Percentiles rank a stretch among this genome's conserved stretches.
phyloP scores from a whole-genome alignment of 225 moss, liverwort and hornwort species.

The Pseudisothecium myosuroides region DNA sequence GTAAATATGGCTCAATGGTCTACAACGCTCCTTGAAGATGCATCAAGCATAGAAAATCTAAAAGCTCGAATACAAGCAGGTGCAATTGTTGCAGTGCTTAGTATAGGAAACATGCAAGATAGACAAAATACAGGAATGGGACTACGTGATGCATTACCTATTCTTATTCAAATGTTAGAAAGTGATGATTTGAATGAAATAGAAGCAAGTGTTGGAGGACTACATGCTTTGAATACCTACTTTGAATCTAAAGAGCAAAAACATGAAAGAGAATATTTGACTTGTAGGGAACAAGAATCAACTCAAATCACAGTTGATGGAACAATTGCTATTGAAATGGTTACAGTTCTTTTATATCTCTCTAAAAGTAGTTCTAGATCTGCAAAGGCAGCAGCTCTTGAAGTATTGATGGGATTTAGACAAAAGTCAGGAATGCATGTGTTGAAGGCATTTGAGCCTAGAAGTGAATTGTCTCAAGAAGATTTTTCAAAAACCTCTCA shows the following conservation, averaged over 20 bases:
- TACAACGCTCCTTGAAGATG: constrained; percentile 21
- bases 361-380: constrained; percentile 8
- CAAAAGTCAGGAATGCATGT: not conserved
- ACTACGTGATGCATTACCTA: constrained; percentile 28
- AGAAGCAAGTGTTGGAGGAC: constrained; percentile 52
- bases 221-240: constrained; percentile 27
- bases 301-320: not conserved
- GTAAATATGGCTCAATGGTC: constrained; percentile 79
- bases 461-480: not conserved
- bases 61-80: constrained; percentile 40
- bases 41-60: constrained; percentile 7
- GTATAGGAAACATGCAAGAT: constrained; percentile 46
- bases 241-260: not conserved
- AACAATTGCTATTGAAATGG: constrained; percentile 37
- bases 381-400: constrained; percentile 20
- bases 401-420: constrained; percentile 28
- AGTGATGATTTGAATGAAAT: constrained; percentile 34
- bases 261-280: not conserved
- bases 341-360: constrained; percentile 40
- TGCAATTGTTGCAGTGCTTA: constrained; percentile 55
- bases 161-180: constrained; percentile 44
- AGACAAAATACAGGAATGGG: constrained; percentile 22
- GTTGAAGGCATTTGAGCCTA: not conserved
- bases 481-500: not conserved
- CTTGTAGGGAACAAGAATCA: not conserved